phyloP scores from a whole-genome alignment of 805 yeast species.

The Starmerella khaoyaiensis region DNA sequence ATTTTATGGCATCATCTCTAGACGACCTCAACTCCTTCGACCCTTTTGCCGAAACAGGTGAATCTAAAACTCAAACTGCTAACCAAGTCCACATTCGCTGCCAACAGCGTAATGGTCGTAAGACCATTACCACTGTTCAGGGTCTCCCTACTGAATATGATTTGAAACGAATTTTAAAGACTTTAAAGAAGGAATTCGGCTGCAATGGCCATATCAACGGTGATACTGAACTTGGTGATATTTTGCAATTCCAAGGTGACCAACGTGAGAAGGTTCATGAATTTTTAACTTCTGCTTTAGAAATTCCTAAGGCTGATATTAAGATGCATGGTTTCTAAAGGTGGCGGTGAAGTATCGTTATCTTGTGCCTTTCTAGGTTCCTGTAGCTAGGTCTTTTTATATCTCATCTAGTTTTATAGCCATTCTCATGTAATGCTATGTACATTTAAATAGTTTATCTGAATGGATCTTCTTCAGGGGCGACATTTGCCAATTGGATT shows the following conservation, averaged over 20 bases:
- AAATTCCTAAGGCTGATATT: constrained; percentile 87
- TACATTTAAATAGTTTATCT: neutral
- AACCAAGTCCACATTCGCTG: constrained; percentile 95
- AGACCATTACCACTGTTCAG: constrained; percentile 95
- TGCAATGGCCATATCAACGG: constrained; percentile 97
- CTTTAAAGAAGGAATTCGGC: constrained; percentile 93
- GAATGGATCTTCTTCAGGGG: constrained; percentile 10
- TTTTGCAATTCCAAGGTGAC: constrained; percentile 96
- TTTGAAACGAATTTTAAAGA: constrained; percentile 82
- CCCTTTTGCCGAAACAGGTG: constrained; percentile 99
- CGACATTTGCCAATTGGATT: constrained; percentile 13
- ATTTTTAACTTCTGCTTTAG: constrained; percentile 74
- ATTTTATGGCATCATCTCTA: constrained; percentile 58
- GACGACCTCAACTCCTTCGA: constrained; percentile 53
- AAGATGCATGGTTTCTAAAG: constrained; percentile 95
- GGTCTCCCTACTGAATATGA: constrained; percentile 94
- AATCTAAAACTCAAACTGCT: constrained; percentile 89
- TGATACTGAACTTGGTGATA: constrained; percentile 92
- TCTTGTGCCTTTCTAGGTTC: constrained; percentile 1
- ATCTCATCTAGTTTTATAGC: neutral
- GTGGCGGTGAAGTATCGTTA: too few relatives aligned
- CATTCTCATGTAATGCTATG: neutral
- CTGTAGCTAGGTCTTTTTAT: constrained; percentile 1
- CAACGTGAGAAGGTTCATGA: constrained; percentile 95
- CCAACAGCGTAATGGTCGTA: constrained; percentile 99